A percentile compares a stretch with the other conserved stretches of the same genome.
These are phyloP conservation scores for Colletotrichum lentis DNA, from an alignment of 2,329 filamentous ascomycete species.

Conservation along the genomic window DNA sequence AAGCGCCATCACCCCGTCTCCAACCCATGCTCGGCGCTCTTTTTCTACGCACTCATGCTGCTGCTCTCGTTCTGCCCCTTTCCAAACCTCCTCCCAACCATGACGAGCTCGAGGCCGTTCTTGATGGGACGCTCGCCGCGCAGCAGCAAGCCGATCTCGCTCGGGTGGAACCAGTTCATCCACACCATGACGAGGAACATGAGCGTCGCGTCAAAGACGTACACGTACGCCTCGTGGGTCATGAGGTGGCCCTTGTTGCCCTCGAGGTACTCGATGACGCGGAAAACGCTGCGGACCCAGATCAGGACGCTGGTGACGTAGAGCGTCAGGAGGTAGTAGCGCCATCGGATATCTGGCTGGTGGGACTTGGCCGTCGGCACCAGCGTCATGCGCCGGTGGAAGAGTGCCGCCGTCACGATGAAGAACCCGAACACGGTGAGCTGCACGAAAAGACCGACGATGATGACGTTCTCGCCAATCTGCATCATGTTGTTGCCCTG, in stretches of 20 bases:
- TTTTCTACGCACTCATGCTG: constrained; percentile 16
- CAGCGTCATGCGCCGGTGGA: constrained; percentile 48
- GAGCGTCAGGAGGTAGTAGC: constrained; percentile 45
- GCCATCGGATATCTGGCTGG: constrained; percentile 42
- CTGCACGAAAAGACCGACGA: constrained; percentile 63
- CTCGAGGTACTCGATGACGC: constrained; percentile 57
- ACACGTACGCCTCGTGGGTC: constrained; percentile 52
- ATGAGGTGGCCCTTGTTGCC: constrained; percentile 53
- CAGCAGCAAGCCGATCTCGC: constrained; percentile 32
- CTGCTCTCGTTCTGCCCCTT: constrained; percentile 24
- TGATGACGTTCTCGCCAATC: constrained; percentile 56
- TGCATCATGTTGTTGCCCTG: constrained; percentile 31
- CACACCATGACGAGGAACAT: constrained; percentile 53
- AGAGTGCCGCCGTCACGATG: constrained; percentile 54
- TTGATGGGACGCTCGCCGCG: constrained; percentile 31
- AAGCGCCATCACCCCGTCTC: neutral
- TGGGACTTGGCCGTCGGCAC: constrained; percentile 39
- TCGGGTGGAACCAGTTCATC: constrained; percentile 38
- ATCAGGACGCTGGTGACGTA: constrained; percentile 51
- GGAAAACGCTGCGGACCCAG: constrained; percentile 55
- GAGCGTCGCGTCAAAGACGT: constrained; percentile 54
- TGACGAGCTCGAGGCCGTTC: constrained; percentile 32
- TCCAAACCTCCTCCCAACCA: neutral
- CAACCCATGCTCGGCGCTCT: neutral
- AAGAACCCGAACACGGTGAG: constrained; percentile 63